These are phyloP conservation scores for Calonectria fujianensis DNA, from an alignment of 2,329 filamentous ascomycete species.

Conservation along the genomic window DNA sequence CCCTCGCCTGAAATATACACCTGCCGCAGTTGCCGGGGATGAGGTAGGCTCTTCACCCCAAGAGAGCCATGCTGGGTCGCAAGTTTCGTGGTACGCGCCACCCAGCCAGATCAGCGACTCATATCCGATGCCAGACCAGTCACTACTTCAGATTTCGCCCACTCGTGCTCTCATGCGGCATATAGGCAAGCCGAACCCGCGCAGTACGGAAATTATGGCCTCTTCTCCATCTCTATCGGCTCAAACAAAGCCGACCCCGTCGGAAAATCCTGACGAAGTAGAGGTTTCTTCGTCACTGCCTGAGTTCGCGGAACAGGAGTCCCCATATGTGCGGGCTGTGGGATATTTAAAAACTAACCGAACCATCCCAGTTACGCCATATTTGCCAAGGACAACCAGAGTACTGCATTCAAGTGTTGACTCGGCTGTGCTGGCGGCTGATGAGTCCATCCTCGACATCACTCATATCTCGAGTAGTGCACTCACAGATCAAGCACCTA, in stretches of 20 bases:
- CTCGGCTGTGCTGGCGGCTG: slow-evolving; percentile 34
- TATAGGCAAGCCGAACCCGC: slow-evolving; percentile 58
- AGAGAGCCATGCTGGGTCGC: slow-evolving; percentile 45
- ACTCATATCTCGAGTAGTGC: slow-evolving; percentile 60
- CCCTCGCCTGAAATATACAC: slow-evolving; percentile 49
- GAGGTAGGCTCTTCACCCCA: slow-evolving; percentile 36
- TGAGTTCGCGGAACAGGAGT: slow-evolving; percentile 38
- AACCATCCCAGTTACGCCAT: slow-evolving; percentile 55
- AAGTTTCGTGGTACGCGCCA: slow-evolving; percentile 64
- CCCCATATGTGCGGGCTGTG: slow-evolving; percentile 21
- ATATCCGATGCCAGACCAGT: slow-evolving; percentile 63
- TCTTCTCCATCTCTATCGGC: slow-evolving; percentile 41
- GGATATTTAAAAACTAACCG: slow-evolving; percentile 34
- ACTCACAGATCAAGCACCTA: slow-evolving; percentile 42
- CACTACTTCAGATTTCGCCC: slow-evolving; percentile 63
- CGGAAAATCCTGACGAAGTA: background rate
- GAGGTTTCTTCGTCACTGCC: slow-evolving; percentile 55
- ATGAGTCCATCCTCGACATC: slow-evolving; percentile 49
- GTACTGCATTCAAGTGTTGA: slow-evolving; percentile 27
- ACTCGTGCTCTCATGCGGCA: slow-evolving; percentile 71
- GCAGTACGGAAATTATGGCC: slow-evolving; percentile 53
- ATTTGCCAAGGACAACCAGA: slow-evolving; percentile 8
- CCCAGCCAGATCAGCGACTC: slow-evolving; percentile 75
- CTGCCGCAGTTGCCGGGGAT: background rate
- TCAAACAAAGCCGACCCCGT: slow-evolving; percentile 24